These are phyloP conservation scores for Mrakia frigida DNA, from an alignment of 768 basidiomycete genomes.

Conservation along the genomic window DNA sequence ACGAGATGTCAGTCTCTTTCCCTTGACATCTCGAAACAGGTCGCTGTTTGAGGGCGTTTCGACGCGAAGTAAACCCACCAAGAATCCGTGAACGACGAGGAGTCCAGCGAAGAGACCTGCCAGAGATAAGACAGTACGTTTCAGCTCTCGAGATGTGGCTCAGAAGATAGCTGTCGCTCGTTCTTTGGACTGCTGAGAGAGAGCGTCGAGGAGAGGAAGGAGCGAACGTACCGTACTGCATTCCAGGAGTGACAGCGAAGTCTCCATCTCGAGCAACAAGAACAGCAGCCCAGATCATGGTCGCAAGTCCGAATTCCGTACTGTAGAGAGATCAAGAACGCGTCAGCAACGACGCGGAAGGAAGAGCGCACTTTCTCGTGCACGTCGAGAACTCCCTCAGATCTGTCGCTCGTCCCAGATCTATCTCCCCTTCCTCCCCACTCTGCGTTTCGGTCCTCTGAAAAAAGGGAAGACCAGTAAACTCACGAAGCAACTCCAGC, in stretches of 20 bases:
- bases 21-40: conserved; percentile 45
- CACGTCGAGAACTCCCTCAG: too few species aligned
- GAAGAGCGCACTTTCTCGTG: too few species aligned
- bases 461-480: not conserved
- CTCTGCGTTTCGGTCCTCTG: not conserved
- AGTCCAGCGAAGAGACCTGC: conserved; percentile 66
- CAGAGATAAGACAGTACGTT: not conserved
- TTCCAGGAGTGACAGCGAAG: conserved; percentile 61
- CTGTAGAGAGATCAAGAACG: not conserved
- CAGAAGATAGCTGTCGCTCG: not conserved
- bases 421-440: not conserved
- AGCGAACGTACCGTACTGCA: conserved; percentile 78
- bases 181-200: conserved; percentile 50
- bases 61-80: conserved; percentile 38
- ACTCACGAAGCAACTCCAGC: conserved; percentile 31
- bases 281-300: conserved; percentile 58
- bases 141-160: not conserved
- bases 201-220: conserved; percentile 63
- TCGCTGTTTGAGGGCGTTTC: too few species aligned
- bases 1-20: too few species aligned
- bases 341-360: too few species aligned
- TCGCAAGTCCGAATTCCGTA: conserved; percentile 28
- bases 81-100: conserved; percentile 67
- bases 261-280: conserved; percentile 51
- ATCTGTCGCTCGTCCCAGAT: too few species aligned